Evolutionary conservation across 805 yeast genomes (phyloP).

Genomic region (Suhomyces sp.): DNA sequence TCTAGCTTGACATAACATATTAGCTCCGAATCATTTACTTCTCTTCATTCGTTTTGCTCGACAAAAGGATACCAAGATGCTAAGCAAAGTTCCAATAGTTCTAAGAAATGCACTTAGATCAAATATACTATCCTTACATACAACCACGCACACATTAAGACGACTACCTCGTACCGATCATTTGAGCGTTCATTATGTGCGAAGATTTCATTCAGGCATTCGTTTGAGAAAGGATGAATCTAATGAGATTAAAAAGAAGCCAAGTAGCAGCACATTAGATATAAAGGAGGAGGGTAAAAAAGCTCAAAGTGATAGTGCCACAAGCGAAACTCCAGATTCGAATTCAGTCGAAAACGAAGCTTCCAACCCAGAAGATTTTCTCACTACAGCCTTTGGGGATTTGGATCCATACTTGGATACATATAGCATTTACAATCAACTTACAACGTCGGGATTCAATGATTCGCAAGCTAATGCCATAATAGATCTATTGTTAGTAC

Average conservation of each 20-base stretch:
- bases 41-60: background rate
- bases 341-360: background rate
- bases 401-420: conserved; percentile 47
- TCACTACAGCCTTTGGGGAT: conserved; percentile 57
- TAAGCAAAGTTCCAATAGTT: background rate
- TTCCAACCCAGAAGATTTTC: conserved; percentile 20
- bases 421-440: conserved; percentile 51
- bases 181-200: background rate
- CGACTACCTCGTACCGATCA: background rate
- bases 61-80: background rate
- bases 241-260: background rate
- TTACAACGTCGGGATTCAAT: conserved; percentile 57
- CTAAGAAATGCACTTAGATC: background rate
- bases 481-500: conserved; percentile 46
- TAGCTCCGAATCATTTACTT: background rate
- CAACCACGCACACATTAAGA: background rate
- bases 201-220: background rate
- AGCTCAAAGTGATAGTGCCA: background rate
- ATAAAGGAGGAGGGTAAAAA: background rate
- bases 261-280: background rate
- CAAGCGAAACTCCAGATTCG: background rate
- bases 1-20: background rate
- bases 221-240: background rate
- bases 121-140: background rate
- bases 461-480: conserved; percentile 59